Conservation (phyloP, 2,329 filamentous ascomycete species). For the Hysterium pulicare region DNA sequence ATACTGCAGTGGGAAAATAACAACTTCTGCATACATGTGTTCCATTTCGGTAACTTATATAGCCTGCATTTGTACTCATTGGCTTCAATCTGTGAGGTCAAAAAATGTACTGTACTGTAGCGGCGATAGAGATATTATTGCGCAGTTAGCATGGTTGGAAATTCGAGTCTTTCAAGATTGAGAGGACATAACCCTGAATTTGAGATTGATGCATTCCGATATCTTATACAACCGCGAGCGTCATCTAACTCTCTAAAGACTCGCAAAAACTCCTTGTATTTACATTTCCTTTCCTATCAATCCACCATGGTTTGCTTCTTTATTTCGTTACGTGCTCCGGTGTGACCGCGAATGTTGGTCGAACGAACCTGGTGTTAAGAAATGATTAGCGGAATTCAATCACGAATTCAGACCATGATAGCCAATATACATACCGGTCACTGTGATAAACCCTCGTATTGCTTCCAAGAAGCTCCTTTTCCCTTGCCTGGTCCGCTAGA, state of each 20-base stretch:
- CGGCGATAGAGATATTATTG: no score
- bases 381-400: slow-evolving; percentile 4
- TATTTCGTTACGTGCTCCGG: slow-evolving; percentile 63
- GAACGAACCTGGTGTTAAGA: slow-evolving; percentile 48
- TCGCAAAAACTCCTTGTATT: background rate
- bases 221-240: background rate
- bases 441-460: slow-evolving; percentile 83
- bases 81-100: no score
- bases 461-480: slow-evolving; percentile 84
- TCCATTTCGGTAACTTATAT: no score
- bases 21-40: no score
- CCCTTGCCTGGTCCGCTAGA: slow-evolving; percentile 80
- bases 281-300: background rate
- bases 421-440: slow-evolving; percentile 71
- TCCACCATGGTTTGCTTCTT: slow-evolving; percentile 2
- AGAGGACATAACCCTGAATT: no score
- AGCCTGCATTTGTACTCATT: no score
- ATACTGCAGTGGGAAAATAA: no score
- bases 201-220: no score
- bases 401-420: no score
- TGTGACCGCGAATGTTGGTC: slow-evolving; percentile 73
- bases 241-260: background rate
- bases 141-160: no score
- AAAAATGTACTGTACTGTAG: no score
- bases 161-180: no score